Evolutionary conservation across 2,329 filamentous ascomycete genomes (phyloP), one percentile per base, ranked within the genome.

Genomic region (Plenodomus biglobosus): DNA sequence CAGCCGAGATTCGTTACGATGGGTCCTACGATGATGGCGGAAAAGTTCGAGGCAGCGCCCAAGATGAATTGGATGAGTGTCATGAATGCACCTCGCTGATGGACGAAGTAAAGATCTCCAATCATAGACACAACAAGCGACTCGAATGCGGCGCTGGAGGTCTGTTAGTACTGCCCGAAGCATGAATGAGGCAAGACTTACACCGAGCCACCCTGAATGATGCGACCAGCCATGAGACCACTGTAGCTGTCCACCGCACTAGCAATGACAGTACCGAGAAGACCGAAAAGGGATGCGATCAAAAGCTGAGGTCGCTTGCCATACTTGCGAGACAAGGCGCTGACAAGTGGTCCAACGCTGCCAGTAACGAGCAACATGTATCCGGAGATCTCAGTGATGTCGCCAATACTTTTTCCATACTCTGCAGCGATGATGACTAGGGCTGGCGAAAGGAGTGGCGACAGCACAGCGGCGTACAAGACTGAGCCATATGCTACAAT

Each of bases 331-430:
- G 62, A 62, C 8, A 55, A 55, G 0, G 68, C 66, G 19, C 52
- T 68, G 13, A 71, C 64, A 19, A 71, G 41, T 8, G 68, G 69
- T 2, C 69, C 70, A n/a, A 66, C 61, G 11, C 58, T 50, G 4
- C 60, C 69, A 3, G 68, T 67, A 3, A 71, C 68, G 1, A 73
- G 51, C 5, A 73, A 55, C 58, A 69, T 68, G 36, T 72, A 73
- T n/a, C 70, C 69, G 6, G 66, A 70, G 15, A 71, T 68, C 24
- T 69, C 60, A 3, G 69, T 72, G 42, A 72, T 67, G 32, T 70
- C 68, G 17, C 46, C 53, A 20, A 73, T 55, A 0, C 48, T 38
- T 11, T 52, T 58, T 0, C 61, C 32, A 27, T 69, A 68, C 17
- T 68, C 63, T 22, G 56, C 27, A 1, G 70, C 63, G 35, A 72